Base-by-base conservation (phyloP, 1,139 yeast species). In the Suhomyces wounanorum region DNA sequence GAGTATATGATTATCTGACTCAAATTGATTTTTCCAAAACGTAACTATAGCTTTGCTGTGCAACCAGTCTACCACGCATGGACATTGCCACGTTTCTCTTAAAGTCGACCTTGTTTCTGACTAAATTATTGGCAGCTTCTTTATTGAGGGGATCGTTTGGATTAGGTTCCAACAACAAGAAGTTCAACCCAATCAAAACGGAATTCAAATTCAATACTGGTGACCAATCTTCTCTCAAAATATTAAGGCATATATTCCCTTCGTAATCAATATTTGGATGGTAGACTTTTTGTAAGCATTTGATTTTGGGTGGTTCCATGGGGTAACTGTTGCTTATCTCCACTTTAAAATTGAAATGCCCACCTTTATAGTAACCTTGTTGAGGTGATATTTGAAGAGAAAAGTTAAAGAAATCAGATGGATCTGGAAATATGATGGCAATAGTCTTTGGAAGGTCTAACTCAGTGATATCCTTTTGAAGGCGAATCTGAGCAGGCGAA, bases 151-250 rank as follows among this genome's bases (percentile, higher is more conserved):
- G 99, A 66, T 94, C 98, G 53, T 84, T 85, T 0, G 96, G 87
- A 65, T 91, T 92, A 13, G 97, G 97, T 61, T 92, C 97, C 54
- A 90, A 73, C 61, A 94, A 90, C 57, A 94, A 76, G 64, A 87
- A 91, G 63, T 91, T 83, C 54, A 94, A 76, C 0, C 99, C 99
- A 47, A 92, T 86, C 57, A 92, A 77, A 21, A 94, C 84, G 6
- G 94, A 79, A 65, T 87, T 90, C 63, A 94, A 73, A 56, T 87
- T 89, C 59, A 94, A 77, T 1, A 91, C 97, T 0, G 99, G 98
- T 33, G 94, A 85, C 99, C 99, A 94, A 67, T 92, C 98, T 67
- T 91, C 97, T 57, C 98, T 75, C 54, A 94, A 74, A 42, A 94
- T 91, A 65, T 94, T 92, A 53, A 94, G 77, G 64, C 99, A 94